These are phyloP conservation scores for Ballota nigra DNA, from an alignment of 257 asterid species.

Conservation along the genomic window DNA sequence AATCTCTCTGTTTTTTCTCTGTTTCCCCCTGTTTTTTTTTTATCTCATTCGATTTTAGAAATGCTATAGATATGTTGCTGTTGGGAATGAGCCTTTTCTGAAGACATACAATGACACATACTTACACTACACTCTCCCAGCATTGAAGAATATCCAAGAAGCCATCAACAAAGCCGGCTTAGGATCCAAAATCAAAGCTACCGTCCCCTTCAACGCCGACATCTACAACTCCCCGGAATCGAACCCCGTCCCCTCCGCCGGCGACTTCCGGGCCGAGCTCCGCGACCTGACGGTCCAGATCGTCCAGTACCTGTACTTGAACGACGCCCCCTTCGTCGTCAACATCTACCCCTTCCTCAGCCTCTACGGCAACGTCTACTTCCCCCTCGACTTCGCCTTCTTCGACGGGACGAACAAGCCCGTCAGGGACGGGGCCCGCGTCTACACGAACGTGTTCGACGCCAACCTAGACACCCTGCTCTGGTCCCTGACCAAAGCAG, in stretches of 20 bases:
- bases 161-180: conserved; percentile 74
- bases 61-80: conserved; percentile 90
- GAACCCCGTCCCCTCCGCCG: conserved; percentile 84
- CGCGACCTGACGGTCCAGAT: conserved; percentile 70
- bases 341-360: conserved; percentile 90
- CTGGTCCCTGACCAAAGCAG: conserved; percentile 64
- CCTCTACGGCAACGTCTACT: conserved; percentile 64
- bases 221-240: conserved; percentile 80
- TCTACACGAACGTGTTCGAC: conserved; percentile 88
- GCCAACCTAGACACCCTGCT: conserved; percentile 86
- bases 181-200: conserved; percentile 64
- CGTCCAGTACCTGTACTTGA: conserved; percentile 51
- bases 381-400: conserved; percentile 82
- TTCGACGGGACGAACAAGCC: conserved; percentile 67
- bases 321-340: conserved; percentile 81
- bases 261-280: conserved; percentile 83
- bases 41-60: background rate
- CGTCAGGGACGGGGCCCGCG: conserved; percentile 45
- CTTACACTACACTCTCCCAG: conserved; percentile 64
- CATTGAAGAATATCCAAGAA: conserved; percentile 69
- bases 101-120: conserved; percentile 67
- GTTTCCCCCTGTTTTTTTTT: background rate
- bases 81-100: conserved; percentile 92
- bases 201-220: conserved; percentile 86
- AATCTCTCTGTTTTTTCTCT: background rate